Conservation (phyloP, 495 filamentous ascomycete genomes). For the Elasticomyces elasticus region DNA sequence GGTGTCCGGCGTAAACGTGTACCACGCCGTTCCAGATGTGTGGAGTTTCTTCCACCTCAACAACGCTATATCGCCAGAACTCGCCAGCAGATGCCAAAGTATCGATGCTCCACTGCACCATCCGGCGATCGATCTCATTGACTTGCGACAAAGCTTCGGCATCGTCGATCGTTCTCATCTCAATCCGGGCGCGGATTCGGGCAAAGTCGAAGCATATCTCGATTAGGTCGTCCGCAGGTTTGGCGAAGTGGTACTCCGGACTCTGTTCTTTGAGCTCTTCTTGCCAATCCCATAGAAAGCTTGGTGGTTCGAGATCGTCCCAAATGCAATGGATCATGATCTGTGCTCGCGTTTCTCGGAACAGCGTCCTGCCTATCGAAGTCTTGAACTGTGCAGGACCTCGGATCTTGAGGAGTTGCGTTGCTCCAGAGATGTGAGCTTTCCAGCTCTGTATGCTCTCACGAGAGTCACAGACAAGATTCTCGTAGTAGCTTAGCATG, state of each 20-base stretch:
- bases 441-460: constrained; percentile 19
- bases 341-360: constrained; percentile 14
- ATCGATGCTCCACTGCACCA: constrained; percentile 14
- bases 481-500: constrained; percentile 21
- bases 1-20: not conserved
- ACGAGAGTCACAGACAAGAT: constrained; percentile 13
- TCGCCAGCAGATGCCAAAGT: not conserved
- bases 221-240: constrained; percentile 5
- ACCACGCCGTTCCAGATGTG: constrained; percentile 21
- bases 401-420: constrained; percentile 14
- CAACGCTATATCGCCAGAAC: constrained; percentile 6
- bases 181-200: constrained; percentile 8
- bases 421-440: constrained; percentile 18
- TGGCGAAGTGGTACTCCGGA: not conserved
- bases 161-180: not conserved
- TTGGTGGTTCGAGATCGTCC: constrained; percentile 13
- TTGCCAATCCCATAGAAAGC: constrained; percentile 15
- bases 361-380: constrained; percentile 10
- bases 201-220: constrained; percentile 15
- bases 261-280: constrained; percentile 2
- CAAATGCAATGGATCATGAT: constrained; percentile 17
- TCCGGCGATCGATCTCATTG: constrained; percentile 6
- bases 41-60: constrained; percentile 12
- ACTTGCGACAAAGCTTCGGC: not conserved
- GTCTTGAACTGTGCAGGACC: constrained; percentile 14